Conservation (phyloP, 495 filamentous ascomycete species). For the Bathelium albidoporum region DNA sequence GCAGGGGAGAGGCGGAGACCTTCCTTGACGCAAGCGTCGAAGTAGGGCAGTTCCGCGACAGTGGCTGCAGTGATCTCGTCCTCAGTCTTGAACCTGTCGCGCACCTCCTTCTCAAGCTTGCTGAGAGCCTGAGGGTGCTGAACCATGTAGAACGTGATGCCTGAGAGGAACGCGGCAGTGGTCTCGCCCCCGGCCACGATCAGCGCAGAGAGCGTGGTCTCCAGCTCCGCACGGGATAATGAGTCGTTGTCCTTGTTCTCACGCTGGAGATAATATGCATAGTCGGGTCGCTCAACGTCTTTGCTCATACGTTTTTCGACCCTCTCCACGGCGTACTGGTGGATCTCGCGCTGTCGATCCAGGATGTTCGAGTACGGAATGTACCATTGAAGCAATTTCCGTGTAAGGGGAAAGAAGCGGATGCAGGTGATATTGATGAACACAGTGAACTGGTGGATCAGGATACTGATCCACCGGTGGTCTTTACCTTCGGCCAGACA, state of each 20-base stretch:
- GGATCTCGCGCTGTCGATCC: background rate
- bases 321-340: background rate
- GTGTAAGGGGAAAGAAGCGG: background rate
- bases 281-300: background rate
- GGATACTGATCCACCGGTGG: conserved; percentile 22
- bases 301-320: conserved; percentile 1
- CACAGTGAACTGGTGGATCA: background rate
- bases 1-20: conserved; percentile 45
- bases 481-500: conserved; percentile 23
- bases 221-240: background rate
- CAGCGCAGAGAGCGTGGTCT: conserved; percentile 25
- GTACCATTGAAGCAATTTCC: background rate
- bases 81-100: conserved; percentile 17
- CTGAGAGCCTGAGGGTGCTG: conserved; percentile 15
- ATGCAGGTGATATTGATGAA: background rate
- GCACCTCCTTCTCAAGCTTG: conserved; percentile 19
- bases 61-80: conserved; percentile 25
- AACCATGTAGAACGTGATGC: conserved; percentile 22
- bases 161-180: conserved; percentile 25
- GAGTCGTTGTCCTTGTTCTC: background rate
- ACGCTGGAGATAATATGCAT: conserved; percentile 1
- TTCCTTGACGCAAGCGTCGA: conserved; percentile 42
- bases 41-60: conserved; percentile 33
- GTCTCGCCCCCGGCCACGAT: conserved; percentile 31
- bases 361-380: background rate